These are phyloP conservation scores for Ceratocystis huliohia DNA, from an alignment of 2,329 filamentous ascomycete genomes.

Conservation along the genomic window DNA sequence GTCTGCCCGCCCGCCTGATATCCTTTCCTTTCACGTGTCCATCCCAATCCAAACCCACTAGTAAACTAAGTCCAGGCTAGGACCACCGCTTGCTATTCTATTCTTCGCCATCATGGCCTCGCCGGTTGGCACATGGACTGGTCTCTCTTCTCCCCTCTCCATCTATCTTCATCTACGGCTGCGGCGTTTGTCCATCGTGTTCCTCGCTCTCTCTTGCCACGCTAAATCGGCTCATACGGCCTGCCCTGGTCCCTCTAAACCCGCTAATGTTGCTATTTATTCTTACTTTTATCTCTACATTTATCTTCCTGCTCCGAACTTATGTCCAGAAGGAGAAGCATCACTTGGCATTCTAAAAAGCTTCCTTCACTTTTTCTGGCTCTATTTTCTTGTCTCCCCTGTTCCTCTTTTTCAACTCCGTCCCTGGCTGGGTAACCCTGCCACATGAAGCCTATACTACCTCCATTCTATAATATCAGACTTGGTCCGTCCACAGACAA, in stretches of 20 bases:
- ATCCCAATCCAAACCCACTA: no score
- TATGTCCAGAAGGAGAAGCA: not conserved
- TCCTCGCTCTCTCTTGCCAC: not conserved
- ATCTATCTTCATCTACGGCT: not conserved
- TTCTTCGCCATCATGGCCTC: not conserved
- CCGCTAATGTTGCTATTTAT: constrained; percentile 1
- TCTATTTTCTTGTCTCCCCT: constrained; percentile 6
- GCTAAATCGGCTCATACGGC: not conserved
- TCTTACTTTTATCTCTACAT: not conserved
- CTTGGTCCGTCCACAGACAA: constrained; percentile 4
- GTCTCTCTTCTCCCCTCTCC: no score
- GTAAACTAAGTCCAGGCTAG: no score
- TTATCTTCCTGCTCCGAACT: not conserved
- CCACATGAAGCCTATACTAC: not conserved
- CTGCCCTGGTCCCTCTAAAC: not conserved
- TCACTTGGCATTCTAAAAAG: constrained; percentile 7
- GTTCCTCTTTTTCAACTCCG: not conserved
- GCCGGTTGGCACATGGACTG: no score
- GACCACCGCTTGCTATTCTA: not conserved
- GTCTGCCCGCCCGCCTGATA: no score
- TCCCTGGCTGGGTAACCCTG: constrained; percentile 3
- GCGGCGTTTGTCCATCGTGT: not conserved
- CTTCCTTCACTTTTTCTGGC: constrained; percentile 5
- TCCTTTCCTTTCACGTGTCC: no score
- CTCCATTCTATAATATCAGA: not conserved